Conservation (phyloP, 352 stramenopile species). For the Thraustochytrium sp. region DNA sequence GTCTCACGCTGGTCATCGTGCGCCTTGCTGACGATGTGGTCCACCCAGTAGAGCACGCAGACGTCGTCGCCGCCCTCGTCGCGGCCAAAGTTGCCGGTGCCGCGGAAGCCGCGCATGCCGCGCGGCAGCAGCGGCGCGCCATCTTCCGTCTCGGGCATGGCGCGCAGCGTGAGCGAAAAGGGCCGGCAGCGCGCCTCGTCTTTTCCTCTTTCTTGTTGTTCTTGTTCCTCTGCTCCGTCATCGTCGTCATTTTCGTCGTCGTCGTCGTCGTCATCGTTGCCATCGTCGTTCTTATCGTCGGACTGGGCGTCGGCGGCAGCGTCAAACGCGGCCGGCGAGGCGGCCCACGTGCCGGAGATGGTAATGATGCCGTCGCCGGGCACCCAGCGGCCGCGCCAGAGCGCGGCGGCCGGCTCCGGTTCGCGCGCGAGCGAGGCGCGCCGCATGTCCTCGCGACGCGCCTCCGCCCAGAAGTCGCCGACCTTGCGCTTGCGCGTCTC, state of each 20-base stretch:
- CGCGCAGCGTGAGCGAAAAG: background rate
- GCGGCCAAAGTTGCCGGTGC: background rate
- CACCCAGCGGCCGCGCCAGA: background rate
- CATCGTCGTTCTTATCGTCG: background rate
- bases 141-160: background rate
- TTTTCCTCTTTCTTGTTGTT: no score
- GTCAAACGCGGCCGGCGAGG: background rate
- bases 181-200: background rate
- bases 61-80: background rate
- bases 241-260: background rate
- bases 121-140: background rate
- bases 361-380: no score
- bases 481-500: slow-evolving; percentile 67
- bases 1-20: background rate
- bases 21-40: background rate
- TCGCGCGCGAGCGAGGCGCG: slow-evolving; percentile 2
- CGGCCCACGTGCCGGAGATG: background rate
- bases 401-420: background rate
- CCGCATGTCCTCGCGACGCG: slow-evolving; percentile 3
- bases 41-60: background rate
- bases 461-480: slow-evolving; percentile 60
- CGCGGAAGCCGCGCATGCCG: background rate
- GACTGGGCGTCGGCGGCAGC: background rate
- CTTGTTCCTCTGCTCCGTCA: background rate
- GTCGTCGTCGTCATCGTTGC: background rate